Percentiles rank a stretch among this genome's conserved stretches.
phyloP scores from a whole-genome alignment of 352 stramenopile genomes.

The Pythium aristosporum region DNA sequence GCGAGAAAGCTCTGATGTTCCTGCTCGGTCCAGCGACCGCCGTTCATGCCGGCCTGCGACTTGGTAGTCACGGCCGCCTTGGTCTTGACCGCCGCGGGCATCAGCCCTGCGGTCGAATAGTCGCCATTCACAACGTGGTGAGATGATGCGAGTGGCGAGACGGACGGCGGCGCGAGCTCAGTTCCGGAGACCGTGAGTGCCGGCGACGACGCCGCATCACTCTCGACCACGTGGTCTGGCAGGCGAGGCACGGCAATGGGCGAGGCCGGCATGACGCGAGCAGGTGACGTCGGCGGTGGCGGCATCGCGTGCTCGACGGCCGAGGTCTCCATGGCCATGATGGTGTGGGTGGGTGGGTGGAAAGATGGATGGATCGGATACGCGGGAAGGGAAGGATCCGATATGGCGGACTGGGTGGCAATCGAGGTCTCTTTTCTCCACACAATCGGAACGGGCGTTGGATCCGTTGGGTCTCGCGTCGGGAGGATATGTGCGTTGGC shows the following conservation, averaged over 20 bases:
- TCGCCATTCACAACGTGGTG: neutral
- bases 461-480: constrained; percentile 7
- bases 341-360: neutral
- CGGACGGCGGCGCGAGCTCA: constrained; percentile 8
- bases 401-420: neutral
- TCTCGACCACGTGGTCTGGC: constrained; percentile 10
- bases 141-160: constrained; percentile 13
- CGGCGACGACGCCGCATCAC: constrained; percentile 8
- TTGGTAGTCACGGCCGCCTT: constrained; percentile 43
- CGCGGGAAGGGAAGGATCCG: neutral
- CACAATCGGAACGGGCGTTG: constrained; percentile 5
- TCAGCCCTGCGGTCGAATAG: neutral
- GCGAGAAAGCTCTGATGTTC: constrained; percentile 96
- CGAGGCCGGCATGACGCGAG: neutral
- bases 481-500: neutral
- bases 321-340: neutral
- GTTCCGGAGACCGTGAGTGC: constrained; percentile 7
- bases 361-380: too few relatives aligned
- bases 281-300: neutral
- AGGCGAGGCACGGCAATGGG: constrained; percentile 19
- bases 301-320: neutral
- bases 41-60: constrained; percentile 72
- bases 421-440: neutral
- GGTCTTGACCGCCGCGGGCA: constrained; percentile 12
- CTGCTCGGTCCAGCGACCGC: constrained; percentile 92